Conservation (phyloP, 768 basidiomycete genomes). For the Aureoboletus auriporus region DNA sequence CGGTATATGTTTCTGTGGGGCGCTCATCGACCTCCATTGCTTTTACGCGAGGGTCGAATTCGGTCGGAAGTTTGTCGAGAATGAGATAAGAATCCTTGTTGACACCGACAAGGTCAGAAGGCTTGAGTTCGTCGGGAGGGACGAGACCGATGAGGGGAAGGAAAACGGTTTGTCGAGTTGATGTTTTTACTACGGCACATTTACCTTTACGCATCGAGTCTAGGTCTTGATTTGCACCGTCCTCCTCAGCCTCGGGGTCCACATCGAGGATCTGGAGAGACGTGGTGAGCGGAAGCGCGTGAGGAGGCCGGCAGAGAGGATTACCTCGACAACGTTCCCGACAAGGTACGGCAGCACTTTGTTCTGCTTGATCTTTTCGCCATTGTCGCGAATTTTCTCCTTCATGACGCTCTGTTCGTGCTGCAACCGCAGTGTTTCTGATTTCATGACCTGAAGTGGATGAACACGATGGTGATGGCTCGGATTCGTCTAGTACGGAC, state of each 20-base stretch:
- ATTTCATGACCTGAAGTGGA: slow-evolving; percentile 81
- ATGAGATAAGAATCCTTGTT: slow-evolving; percentile 99
- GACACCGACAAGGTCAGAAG: slow-evolving; percentile 94
- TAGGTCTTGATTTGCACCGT: slow-evolving; percentile 93
- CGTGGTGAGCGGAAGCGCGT: slow-evolving; percentile 3
- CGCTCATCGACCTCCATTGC: slow-evolving; percentile 99
- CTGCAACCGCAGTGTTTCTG: slow-evolving; percentile 84
- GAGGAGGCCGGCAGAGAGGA: neutral
- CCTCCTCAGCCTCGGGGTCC: slow-evolving; percentile 89
- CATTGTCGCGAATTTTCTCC: slow-evolving; percentile 97
- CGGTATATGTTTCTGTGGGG: slow-evolving; percentile 95
- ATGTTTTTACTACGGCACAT: slow-evolving; percentile 98
- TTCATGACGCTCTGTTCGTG: slow-evolving; percentile 97
- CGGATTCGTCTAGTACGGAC: slow-evolving; percentile 35
- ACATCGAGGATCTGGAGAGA: slow-evolving; percentile 79
- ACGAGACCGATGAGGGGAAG: slow-evolving; percentile 97
- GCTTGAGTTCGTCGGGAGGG: slow-evolving; percentile 83
- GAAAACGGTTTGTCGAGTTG: slow-evolving; percentile 97
- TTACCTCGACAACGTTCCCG: slow-evolving; percentile 93
- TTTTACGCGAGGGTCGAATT: slow-evolving; percentile 97
- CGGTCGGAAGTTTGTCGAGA: slow-evolving; percentile 91
- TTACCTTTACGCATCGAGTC: slow-evolving; percentile 97
- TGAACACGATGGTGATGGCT: neutral
- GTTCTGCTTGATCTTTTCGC: slow-evolving; percentile 99
- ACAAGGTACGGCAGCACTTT: slow-evolving; percentile 98